Evolutionary conservation across 129 eudicot species (phyloP).

Genomic region (Erigeron canadensis): DNA sequence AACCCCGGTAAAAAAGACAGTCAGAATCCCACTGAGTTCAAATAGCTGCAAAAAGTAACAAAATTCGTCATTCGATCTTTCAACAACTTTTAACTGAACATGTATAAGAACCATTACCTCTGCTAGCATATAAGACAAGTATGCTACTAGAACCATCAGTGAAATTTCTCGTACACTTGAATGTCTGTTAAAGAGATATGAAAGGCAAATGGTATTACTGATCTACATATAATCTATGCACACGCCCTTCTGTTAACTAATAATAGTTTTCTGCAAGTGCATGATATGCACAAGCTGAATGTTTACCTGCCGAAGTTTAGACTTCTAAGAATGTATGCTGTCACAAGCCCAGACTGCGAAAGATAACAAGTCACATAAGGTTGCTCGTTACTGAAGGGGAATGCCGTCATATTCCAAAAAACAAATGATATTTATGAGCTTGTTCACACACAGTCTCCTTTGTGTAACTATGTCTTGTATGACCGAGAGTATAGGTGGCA

Average conservation of each 20-base stretch:
- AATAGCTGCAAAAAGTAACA: slow-evolving; percentile 55
- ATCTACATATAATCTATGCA: neutral
- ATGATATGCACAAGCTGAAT: neutral
- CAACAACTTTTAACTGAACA: neutral
- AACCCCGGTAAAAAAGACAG: slow-evolving; percentile 84
- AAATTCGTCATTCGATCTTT: neutral
- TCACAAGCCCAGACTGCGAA: slow-evolving; percentile 77
- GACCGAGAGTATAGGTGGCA: neutral
- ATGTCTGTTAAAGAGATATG: slow-evolving; percentile 51
- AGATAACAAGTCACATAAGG: slow-evolving; percentile 21
- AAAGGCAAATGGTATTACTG: neutral
- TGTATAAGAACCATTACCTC: slow-evolving; percentile 56
- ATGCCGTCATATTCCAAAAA: neutral
- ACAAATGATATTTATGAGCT: neutral
- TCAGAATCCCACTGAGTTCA: slow-evolving; percentile 79
- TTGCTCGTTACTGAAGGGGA: neutral
- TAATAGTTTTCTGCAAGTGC: neutral
- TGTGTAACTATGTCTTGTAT: neutral
- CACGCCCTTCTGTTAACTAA: neutral
- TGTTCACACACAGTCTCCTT: neutral
- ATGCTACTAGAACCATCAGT: slow-evolving; percentile 80
- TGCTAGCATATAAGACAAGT: slow-evolving; percentile 88
- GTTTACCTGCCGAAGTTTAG: slow-evolving; percentile 75
- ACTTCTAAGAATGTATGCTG: slow-evolving; percentile 73
- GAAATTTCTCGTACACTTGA: slow-evolving; percentile 87